A percentile compares a stretch with the other conserved stretches of the same genome.
Evolutionary conservation across 768 basidiomycete genomes (phyloP).

Genomic region (Termitomyces sp.): DNA sequence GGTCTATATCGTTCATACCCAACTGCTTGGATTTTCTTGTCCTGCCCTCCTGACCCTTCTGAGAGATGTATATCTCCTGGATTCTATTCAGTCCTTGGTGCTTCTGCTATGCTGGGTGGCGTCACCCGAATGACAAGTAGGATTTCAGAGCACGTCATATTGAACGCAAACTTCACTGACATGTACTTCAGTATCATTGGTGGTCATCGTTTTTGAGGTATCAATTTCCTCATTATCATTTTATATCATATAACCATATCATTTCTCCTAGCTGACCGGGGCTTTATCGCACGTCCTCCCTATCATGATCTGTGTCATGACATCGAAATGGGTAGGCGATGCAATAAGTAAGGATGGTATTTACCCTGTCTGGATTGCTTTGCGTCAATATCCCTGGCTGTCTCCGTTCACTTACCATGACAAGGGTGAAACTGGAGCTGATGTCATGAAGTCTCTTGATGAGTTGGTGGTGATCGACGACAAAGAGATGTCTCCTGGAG

Average conservation of each 20-base stretch:
- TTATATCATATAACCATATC: not conserved
- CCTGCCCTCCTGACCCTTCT: slow-evolving; percentile 68
- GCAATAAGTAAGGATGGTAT: slow-evolving; percentile 65
- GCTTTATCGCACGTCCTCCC: slow-evolving; percentile 77
- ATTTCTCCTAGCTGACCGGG: slow-evolving; percentile 54
- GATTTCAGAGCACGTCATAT: slow-evolving; percentile 12
- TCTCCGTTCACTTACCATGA: slow-evolving; percentile 62
- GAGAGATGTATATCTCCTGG: slow-evolving; percentile 67
- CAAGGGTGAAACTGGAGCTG: slow-evolving; percentile 53
- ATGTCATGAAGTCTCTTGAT: slow-evolving; percentile 50
- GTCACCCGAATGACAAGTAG: slow-evolving; percentile 74
- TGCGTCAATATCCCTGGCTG: slow-evolving; percentile 68
- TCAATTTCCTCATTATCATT: not conserved
- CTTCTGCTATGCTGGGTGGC: slow-evolving; percentile 70
- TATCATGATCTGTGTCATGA: slow-evolving; percentile 78
- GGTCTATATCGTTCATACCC: slow-evolving; percentile 62
- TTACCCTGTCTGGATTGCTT: slow-evolving; percentile 67
- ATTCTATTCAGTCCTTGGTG: slow-evolving; percentile 74
- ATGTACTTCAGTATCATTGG: slow-evolving; percentile 57
- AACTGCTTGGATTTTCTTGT: slow-evolving; percentile 61
- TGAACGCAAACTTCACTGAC: not conserved
- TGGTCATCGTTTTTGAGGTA: slow-evolving; percentile 72
- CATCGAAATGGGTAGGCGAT: slow-evolving; percentile 73
- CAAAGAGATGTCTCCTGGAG: slow-evolving; percentile 36
- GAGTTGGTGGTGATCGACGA: slow-evolving; percentile 50